Conservation (phyloP, 805 yeast genomes). For the Monosporozyma unispora region DNA sequence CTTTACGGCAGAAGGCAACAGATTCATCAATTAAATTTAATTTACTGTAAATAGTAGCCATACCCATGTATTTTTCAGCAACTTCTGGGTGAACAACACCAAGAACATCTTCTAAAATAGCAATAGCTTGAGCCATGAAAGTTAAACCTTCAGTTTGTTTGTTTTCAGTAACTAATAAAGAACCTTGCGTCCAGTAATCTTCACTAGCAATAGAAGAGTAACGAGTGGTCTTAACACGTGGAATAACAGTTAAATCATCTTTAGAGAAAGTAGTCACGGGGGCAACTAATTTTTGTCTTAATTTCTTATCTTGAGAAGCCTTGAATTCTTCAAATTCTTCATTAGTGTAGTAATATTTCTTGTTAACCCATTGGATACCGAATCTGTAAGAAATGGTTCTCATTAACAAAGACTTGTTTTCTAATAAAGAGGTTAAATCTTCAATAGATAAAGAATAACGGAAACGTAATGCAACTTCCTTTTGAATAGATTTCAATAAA, state of each 20-base stretch:
- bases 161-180: slow-evolving; percentile 20
- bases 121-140: slow-evolving; percentile 58
- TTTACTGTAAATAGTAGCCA: slow-evolving; percentile 62
- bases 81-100: slow-evolving; percentile 76
- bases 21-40: slow-evolving; percentile 51
- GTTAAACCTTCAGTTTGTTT: slow-evolving; percentile 51
- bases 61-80: slow-evolving; percentile 54
- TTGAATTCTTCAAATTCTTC: slow-evolving; percentile 31
- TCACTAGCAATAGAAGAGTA: slow-evolving; percentile 61
- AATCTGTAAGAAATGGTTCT: slow-evolving; percentile 67
- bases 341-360: slow-evolving; percentile 33
- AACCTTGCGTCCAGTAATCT: slow-evolving; percentile 65
- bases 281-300: slow-evolving; percentile 25
- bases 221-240: slow-evolving; percentile 64
- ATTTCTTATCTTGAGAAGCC: slow-evolving; percentile 30
- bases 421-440: slow-evolving; percentile 37
- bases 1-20: slow-evolving; percentile 52
- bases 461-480: slow-evolving; percentile 53
- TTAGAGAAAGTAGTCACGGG: slow-evolving; percentile 40
- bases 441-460: slow-evolving; percentile 45
- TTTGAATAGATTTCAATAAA: slow-evolving; percentile 37
- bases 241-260: slow-evolving; percentile 64
- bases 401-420: slow-evolving; percentile 38
- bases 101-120: slow-evolving; percentile 72
- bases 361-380: slow-evolving; percentile 76